These are phyloP conservation scores for Rhododendron vialii DNA, from an alignment of 148 eudicot species.

Conservation along the genomic window DNA sequence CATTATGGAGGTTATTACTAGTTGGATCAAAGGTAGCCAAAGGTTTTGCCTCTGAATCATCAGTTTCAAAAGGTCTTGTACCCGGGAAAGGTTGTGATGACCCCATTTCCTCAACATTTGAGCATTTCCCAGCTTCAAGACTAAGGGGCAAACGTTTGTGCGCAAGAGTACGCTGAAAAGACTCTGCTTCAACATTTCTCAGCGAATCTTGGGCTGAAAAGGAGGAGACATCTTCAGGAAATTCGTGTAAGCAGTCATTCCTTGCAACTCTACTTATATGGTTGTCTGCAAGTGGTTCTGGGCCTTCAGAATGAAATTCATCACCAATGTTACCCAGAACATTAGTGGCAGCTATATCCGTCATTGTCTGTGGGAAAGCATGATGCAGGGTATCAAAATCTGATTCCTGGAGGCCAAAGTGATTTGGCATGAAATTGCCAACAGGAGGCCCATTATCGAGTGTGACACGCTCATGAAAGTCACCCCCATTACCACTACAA, in stretches of 20 bases:
- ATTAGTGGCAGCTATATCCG: conserved; percentile 24
- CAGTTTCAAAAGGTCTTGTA: conserved; percentile 27
- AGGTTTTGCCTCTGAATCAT: conserved; percentile 24
- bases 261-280: conserved; percentile 13
- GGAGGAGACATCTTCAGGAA: conserved; percentile 18
- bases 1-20: conserved; percentile 20
- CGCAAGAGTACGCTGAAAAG: conserved; percentile 19
- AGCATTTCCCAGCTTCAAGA: conserved; percentile 21
- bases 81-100: conserved; percentile 19
- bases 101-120: conserved; percentile 15
- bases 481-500: conserved; percentile 33
- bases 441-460: conserved; percentile 23
- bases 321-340: conserved; percentile 19
- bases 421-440: conserved; percentile 32
- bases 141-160: conserved; percentile 12
- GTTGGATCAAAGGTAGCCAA: conserved; percentile 7
- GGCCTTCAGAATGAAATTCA: conserved; percentile 27
- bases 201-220: conserved; percentile 13
- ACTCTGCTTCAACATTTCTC: conserved; percentile 19
- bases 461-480: conserved; percentile 26
- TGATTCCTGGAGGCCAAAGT: conserved; percentile 39
- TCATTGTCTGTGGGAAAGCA: conserved; percentile 36
- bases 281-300: conserved; percentile 26
- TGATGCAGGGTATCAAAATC: conserved; percentile 29
- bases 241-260: conserved; percentile 11